These are phyloP conservation scores for Penicillium olsonii DNA, from an alignment of 2,329 filamentous ascomycete genomes.

Conservation along the genomic window DNA sequence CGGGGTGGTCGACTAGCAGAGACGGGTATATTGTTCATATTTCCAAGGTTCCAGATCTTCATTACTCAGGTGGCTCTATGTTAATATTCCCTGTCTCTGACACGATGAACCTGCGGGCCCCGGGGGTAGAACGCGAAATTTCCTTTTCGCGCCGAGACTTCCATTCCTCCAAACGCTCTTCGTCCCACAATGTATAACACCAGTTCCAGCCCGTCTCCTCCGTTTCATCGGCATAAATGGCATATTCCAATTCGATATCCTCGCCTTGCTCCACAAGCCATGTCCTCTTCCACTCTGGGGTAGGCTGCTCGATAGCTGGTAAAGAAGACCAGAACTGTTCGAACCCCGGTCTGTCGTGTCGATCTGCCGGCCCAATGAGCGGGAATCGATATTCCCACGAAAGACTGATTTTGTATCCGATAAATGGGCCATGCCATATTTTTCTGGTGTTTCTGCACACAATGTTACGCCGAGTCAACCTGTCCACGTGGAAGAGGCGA, in stretches of 20 bases:
- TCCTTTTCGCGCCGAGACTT: too few relatives aligned
- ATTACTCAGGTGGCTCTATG: too few relatives aligned
- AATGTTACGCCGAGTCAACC: slow-evolving; percentile 13
- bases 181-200: neutral
- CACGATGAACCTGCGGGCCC: too few relatives aligned
- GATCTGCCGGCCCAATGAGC: slow-evolving; percentile 17
- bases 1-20: too few relatives aligned
- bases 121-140: too few relatives aligned
- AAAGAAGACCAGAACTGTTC: slow-evolving; percentile 6
- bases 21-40: too few relatives aligned
- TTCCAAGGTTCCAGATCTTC: too few relatives aligned
- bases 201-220: neutral
- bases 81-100: too few relatives aligned
- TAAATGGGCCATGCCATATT: neutral
- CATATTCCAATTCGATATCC: slow-evolving; percentile 3
- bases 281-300: slow-evolving; percentile 7
- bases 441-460: slow-evolving; percentile 6
- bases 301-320: slow-evolving; percentile 12
- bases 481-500: slow-evolving; percentile 9
- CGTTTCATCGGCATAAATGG: neutral
- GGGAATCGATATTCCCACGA: neutral
- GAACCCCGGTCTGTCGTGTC: slow-evolving; percentile 7
- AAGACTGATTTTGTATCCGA: neutral
- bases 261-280: neutral
- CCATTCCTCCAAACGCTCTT: neutral